phyloP scores from a whole-genome alignment of 23 red algal genomes.

The Gracilaria gracilis region DNA sequence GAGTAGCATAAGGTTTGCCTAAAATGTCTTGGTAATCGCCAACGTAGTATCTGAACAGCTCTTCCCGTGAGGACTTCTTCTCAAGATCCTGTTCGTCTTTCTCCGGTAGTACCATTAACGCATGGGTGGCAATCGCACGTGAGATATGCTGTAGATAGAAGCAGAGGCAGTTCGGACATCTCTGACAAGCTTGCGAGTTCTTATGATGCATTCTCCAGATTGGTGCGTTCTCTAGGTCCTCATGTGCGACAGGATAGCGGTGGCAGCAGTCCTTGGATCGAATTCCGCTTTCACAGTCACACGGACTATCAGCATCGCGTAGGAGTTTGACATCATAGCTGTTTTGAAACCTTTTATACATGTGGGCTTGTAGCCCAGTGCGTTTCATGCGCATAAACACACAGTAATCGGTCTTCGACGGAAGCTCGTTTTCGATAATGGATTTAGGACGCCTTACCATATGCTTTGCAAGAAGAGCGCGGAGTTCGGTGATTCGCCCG shows the following conservation, averaged over 20 bases:
- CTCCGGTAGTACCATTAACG: constrained; percentile 61
- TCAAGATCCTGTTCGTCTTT: constrained; percentile 60
- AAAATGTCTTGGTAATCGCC: constrained; percentile 31
- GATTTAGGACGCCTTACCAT: constrained; percentile 76
- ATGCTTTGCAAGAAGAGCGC: constrained; percentile 57
- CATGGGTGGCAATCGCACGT: constrained; percentile 60
- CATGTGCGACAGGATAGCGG: constrained; percentile 37
- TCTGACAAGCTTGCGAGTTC: constrained; percentile 20
- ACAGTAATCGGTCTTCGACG: constrained; percentile 66
- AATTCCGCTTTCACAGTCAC: constrained; percentile 54
- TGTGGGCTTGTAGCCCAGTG: constrained; percentile 49
- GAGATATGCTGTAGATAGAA: constrained; percentile 58
- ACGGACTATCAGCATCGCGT: constrained; percentile 52
- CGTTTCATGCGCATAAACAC: constrained; percentile 73
- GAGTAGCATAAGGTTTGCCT: constrained; percentile 15
- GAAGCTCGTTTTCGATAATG: constrained; percentile 55
- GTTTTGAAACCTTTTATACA: constrained; percentile 72
- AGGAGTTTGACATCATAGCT: constrained; percentile 77
- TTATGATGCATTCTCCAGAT: constrained; percentile 74
- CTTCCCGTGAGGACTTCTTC: constrained; percentile 32
- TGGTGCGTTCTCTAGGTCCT: constrained; percentile 48
- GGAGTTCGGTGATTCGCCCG: constrained; percentile 45
- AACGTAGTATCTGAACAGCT: constrained; percentile 46
- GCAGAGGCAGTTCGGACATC: constrained; percentile 71
- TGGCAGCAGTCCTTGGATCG: constrained; percentile 61